Percentiles rank a stretch among this genome's conserved stretches.
These are phyloP conservation scores for Ganoderma sinense DNA, from an alignment of 1,284 basidiomycete species.

Conservation along the genomic window DNA sequence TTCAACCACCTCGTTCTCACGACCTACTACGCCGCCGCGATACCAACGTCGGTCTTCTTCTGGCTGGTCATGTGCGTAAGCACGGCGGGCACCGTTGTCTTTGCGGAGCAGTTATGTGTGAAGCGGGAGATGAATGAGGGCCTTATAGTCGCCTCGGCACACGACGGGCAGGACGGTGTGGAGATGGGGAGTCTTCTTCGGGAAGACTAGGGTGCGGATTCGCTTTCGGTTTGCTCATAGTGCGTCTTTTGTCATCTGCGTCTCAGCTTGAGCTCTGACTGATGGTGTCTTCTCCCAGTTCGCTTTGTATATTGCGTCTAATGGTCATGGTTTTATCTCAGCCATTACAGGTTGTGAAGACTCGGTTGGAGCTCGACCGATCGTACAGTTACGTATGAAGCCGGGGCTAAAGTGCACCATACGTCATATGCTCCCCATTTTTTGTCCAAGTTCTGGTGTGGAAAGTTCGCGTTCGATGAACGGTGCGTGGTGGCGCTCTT, in stretches of 20 bases:
- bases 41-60: conserved; percentile 92
- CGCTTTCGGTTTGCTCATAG: conserved; percentile 6
- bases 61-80: conserved; percentile 84
- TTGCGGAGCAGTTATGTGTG: conserved; percentile 93
- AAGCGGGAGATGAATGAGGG: conserved; percentile 93
- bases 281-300: background rate
- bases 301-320: conserved; percentile 1
- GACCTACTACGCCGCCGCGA: conserved; percentile 87
- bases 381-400: background rate
- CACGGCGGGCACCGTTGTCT: conserved; percentile 77
- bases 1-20: conserved; percentile 93
- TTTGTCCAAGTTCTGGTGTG: background rate
- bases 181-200: conserved; percentile 66
- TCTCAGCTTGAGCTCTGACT: background rate
- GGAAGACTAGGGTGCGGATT: conserved; percentile 31
- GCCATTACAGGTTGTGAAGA: background rate
- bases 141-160: conserved; percentile 61
- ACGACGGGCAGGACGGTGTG: conserved; percentile 48
- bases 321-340: background rate
- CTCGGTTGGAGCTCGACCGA: too few species aligned
- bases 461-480: background rate
- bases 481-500: background rate
- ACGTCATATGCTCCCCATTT: background rate
- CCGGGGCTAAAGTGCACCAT: background rate
- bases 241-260: background rate